Evolutionary conservation across 1,284 basidiomycete genomes (phyloP), one percentile per base, ranked within the genome.

Genomic region (Trichosporon sp.): DNA sequence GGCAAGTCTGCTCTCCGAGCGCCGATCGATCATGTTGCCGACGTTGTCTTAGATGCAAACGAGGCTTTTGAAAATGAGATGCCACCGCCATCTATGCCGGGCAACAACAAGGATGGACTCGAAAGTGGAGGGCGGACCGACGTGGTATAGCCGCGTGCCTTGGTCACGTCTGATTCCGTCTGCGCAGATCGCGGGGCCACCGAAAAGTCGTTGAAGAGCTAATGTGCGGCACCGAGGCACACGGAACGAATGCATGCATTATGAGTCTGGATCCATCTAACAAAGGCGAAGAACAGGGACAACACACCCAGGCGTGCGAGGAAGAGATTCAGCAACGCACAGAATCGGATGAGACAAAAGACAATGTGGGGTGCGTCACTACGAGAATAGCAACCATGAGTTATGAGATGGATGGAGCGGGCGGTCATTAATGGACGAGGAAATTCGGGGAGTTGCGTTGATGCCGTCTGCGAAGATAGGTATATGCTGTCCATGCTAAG

Each of bases 401-500:
- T 19, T 29, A 19, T 16, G 16, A 44, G 37, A 6, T 44, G 19
- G 8, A 19, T 19, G 14, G 5, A 16, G 27, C 25, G 49, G 11
- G 23, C 44, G 10, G 44, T 46, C 44, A 25, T 25, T 46, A 23
- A 11, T 23, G 19, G 16, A 27, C 37, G 21, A 44, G 14, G 37
- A n/a, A n/a, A n/a, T n/a, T 16, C 14, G 37, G 8, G 37, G 8
- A 44, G 37, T 19, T 19, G n/a, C 37, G n/a, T 19, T 19, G 37
- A 19, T n/a, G 37, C 27, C 25, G 25, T 6, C 14, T n/a, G 14
- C 37, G 44, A 37, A 37, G 34, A 46, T 23, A 46, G 49, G 16
- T 54, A 54, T 52, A 52, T 54, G 49, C 25, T 54, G 49, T 54
- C 49, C 49, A 54, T 54, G 49, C 49, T 54, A 27, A 16, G 25